phyloP scores from a whole-genome alignment of 306 rosid species.

The Urtica urens region DNA sequence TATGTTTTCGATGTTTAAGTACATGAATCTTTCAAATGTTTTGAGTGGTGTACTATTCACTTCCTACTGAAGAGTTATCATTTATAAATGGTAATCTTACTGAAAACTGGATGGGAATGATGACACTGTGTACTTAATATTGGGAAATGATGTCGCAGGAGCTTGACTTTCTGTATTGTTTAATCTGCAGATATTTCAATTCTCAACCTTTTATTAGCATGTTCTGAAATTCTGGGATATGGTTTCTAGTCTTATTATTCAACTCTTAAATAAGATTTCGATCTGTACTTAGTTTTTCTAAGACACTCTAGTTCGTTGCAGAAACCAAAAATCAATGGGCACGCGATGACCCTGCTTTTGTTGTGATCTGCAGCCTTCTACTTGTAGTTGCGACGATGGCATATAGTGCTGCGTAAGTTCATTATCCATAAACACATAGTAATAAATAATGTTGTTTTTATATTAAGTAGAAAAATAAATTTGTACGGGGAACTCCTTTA shows the following conservation, averaged over 20 bases:
- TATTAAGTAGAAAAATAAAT: too few relatives aligned
- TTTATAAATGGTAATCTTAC: not conserved
- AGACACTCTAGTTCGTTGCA: slow-evolving; percentile 30
- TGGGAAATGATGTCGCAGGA: not conserved
- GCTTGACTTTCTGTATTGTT: not conserved
- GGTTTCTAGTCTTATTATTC: too few relatives aligned
- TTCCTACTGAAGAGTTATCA: not conserved
- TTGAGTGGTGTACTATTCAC: not conserved
- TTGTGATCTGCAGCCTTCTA: slow-evolving; percentile 98
- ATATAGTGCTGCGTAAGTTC: slow-evolving; percentile 95
- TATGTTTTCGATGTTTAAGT: not conserved
- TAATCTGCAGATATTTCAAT: not conserved
- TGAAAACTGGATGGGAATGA: not conserved
- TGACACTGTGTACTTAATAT: not conserved
- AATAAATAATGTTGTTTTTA: too few relatives aligned
- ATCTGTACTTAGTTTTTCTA: not conserved
- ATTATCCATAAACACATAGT: too few relatives aligned
- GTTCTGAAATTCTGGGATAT: too few relatives aligned
- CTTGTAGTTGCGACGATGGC: slow-evolving; percentile 77
- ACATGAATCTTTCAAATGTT: not conserved
- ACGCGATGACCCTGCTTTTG: slow-evolving; percentile 99
- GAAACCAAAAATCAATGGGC: slow-evolving; percentile 99
- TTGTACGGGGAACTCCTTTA: too few relatives aligned
- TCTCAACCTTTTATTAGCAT: not conserved
- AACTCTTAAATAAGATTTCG: too few relatives aligned